These are phyloP conservation scores for Fabrea salina DNA, from an alignment of 169 alveolate species.

Conservation along the genomic window DNA sequence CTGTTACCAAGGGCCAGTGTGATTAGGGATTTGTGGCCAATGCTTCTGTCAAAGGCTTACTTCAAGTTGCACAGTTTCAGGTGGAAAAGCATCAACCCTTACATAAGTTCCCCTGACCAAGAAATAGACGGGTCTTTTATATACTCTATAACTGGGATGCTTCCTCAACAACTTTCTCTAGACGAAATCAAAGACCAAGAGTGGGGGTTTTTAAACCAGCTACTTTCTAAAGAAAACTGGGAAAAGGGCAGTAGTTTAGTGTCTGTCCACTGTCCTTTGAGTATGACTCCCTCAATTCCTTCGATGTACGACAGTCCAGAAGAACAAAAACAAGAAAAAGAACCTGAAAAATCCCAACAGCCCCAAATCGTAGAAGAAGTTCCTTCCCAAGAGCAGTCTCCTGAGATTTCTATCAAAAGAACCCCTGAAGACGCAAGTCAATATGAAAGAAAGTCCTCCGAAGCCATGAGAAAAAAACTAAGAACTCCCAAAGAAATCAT, in stretches of 20 bases:
- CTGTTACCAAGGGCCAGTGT: constrained; percentile 77
- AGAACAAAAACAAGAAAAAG: not conserved
- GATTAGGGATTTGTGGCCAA: constrained; percentile 80
- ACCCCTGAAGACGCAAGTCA: too few species aligned
- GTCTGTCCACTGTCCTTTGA: constrained; percentile 2
- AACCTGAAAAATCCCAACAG: not conserved
- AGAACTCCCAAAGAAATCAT: not conserved
- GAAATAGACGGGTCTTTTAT: constrained; percentile 63
- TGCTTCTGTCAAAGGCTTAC: constrained; percentile 75
- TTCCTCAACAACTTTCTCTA: not conserved
- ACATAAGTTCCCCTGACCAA: constrained; percentile 42
- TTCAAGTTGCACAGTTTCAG: constrained; percentile 70
- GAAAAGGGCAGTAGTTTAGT: not conserved
- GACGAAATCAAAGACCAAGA: not conserved
- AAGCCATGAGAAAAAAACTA: not conserved
- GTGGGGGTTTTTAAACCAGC: not conserved
- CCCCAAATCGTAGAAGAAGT: not conserved
- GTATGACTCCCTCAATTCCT: not conserved
- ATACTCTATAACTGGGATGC: constrained; percentile 67
- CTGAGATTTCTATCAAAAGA: not conserved
- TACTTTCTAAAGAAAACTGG: constrained; percentile 13
- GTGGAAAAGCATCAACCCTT: constrained; percentile 50
- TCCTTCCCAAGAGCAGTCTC: too few species aligned
- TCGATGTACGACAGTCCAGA: not conserved
- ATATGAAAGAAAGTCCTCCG: too few species aligned